These are phyloP conservation scores for Scorias spongiosa DNA, from an alignment of 2,329 filamentous ascomycete genomes.

Conservation along the genomic window DNA sequence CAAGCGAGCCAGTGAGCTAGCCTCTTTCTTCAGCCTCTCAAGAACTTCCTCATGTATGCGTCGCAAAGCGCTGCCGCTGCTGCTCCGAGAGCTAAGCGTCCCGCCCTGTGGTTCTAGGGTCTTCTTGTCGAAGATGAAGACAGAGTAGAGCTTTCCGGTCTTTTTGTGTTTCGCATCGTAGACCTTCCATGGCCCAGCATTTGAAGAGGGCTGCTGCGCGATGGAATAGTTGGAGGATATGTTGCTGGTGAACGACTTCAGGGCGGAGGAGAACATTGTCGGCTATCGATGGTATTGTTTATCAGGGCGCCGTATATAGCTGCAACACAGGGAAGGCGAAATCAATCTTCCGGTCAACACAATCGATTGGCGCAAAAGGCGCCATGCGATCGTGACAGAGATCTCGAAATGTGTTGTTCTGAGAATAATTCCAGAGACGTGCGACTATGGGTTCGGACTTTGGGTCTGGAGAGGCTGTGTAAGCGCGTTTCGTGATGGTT, in stretches of 20 bases:
- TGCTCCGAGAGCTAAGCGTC: slow-evolving; percentile 40
- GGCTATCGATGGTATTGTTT: neutral
- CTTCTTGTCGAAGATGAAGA: slow-evolving; percentile 92
- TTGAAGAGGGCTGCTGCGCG: slow-evolving; percentile 57
- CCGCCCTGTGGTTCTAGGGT: slow-evolving; percentile 53
- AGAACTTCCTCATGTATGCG: slow-evolving; percentile 77
- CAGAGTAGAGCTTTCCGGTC: slow-evolving; percentile 72
- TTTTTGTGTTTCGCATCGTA: slow-evolving; percentile 96
- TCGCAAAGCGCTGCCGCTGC: slow-evolving; percentile 52
- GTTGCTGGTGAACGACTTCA: slow-evolving; percentile 90
- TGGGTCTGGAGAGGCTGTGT: too few species aligned
- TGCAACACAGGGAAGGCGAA: too few species aligned
- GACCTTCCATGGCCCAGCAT: slow-evolving; percentile 89
- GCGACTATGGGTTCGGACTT: too few species aligned
- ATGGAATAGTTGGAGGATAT: slow-evolving; percentile 86
- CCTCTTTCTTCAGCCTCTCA: slow-evolving; percentile 82
- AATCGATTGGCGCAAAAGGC: too few species aligned
- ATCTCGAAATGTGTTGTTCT: too few species aligned
- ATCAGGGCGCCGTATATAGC: too few species aligned
- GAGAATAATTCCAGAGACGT: too few species aligned
- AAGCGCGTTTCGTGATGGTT: too few species aligned
- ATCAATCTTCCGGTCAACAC: too few species aligned
- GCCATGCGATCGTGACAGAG: too few species aligned
- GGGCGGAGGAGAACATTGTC: slow-evolving; percentile 78
- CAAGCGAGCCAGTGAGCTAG: slow-evolving; percentile 70